These are phyloP conservation scores for Hanseniaspora sp. DNA, from an alignment of 1,139 yeast genomes.

Conservation along the genomic window DNA sequence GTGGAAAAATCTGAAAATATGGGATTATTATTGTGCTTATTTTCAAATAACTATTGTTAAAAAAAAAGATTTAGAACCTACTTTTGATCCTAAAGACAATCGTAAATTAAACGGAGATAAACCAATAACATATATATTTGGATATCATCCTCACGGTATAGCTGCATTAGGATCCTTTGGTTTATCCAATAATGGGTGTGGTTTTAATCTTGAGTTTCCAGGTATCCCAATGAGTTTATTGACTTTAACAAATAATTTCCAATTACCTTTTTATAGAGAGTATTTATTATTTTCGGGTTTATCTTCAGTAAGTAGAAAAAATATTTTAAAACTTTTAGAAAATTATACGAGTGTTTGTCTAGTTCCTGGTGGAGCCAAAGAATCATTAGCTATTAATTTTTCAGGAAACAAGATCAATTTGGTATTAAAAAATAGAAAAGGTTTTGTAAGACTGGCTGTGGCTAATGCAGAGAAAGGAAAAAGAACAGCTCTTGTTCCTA, in stretches of 20 bases:
- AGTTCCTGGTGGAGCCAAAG: conserved; percentile 94
- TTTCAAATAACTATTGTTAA: conserved; percentile 74
- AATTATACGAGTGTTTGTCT: conserved; percentile 71
- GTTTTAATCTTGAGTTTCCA: conserved; percentile 60
- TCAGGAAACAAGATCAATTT: conserved; percentile 40
- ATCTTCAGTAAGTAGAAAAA: conserved; percentile 70
- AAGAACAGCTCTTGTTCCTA: conserved; percentile 51
- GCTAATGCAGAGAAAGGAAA: conserved; percentile 58
- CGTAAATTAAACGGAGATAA: conserved; percentile 21
- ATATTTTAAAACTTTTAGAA: conserved; percentile 55
- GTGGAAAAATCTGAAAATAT: conserved; percentile 49
- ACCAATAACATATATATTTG: conserved; percentile 78
- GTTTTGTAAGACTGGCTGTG: conserved; percentile 78
- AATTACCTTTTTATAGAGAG: conserved; percentile 80
- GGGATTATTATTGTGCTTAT: conserved; percentile 66
- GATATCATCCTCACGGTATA: conserved; percentile 95
- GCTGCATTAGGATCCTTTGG: conserved; percentile 90
- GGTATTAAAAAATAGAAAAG: conserved; percentile 68
- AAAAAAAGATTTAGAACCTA: conserved; percentile 61
- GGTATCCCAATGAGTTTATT: conserved; percentile 69
- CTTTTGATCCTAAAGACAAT: conserved; percentile 37
- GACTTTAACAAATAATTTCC: conserved; percentile 75
- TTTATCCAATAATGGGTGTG: conserved; percentile 69
- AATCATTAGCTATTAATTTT: conserved; percentile 61
- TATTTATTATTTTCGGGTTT: conserved; percentile 72